phyloP scores from a whole-genome alignment of 2,329 filamentous ascomycete species.

The Neophaeococcomyces mojaviensis region DNA sequence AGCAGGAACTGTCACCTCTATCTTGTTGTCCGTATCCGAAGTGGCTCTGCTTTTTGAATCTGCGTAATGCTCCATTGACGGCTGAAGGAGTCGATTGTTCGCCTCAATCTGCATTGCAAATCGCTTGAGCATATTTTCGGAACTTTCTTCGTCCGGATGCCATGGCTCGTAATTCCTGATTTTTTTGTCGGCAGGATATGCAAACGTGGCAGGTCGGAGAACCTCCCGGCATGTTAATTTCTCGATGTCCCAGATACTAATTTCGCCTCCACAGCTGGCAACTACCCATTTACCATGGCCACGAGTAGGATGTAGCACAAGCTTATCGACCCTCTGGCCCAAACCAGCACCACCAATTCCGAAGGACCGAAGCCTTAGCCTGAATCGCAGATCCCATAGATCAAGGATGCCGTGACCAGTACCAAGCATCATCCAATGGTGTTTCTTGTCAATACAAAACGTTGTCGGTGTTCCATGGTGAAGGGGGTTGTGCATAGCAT shows the following conservation, averaged over 20 bases:
- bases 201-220: conserved; percentile 51
- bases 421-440: conserved; percentile 84
- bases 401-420: conserved; percentile 90
- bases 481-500: conserved; percentile 74
- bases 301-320: conserved; percentile 70
- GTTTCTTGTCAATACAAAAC: conserved; percentile 77
- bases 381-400: conserved; percentile 95
- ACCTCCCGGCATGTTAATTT: conserved; percentile 82
- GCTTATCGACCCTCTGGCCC: conserved; percentile 52
- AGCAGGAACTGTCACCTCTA: background rate
- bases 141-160: conserved; percentile 82
- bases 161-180: conserved; percentile 67
- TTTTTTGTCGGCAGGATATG: conserved; percentile 8
- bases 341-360: conserved; percentile 57
- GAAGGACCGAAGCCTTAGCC: conserved; percentile 78
- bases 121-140: conserved; percentile 76
- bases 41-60: background rate
- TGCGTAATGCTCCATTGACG: background rate
- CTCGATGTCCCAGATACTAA: conserved; percentile 93
- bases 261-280: conserved; percentile 81
- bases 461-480: conserved; percentile 88
- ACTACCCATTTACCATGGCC: conserved; percentile 78
- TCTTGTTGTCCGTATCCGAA: background rate
- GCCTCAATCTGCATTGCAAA: conserved; percentile 54
- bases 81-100: conserved; percentile 19